These are phyloP conservation scores for Platanus orientalis DNA, from an alignment of 164 flowering plant genomes.

Conservation along the genomic window DNA sequence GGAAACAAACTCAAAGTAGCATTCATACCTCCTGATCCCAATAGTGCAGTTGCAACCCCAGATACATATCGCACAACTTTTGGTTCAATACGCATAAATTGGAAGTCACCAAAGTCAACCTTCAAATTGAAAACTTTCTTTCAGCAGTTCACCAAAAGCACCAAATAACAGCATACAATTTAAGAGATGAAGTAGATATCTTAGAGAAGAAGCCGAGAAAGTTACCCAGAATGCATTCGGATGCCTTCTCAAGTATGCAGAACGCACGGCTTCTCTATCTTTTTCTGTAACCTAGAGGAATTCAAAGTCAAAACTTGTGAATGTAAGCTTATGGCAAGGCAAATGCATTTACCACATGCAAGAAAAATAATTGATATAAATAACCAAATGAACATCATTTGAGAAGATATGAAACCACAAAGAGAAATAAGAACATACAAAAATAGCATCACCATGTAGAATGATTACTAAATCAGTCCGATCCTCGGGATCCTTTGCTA, in stretches of 20 bases:
- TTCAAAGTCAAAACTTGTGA: not conserved
- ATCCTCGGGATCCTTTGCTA: slow-evolving; percentile 87
- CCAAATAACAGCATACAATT: not conserved
- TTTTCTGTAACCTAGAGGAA: slow-evolving; percentile 54
- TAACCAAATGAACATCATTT: not conserved
- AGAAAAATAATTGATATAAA: not conserved
- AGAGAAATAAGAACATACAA: slow-evolving; percentile 40
- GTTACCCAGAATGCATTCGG: slow-evolving; percentile 88
- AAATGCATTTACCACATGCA: not conserved
- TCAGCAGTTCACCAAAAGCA: slow-evolving; percentile 1
- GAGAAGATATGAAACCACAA: not conserved
- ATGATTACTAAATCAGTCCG: slow-evolving; percentile 71
- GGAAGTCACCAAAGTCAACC: slow-evolving; percentile 98
- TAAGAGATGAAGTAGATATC: not conserved
- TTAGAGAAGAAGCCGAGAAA: slow-evolving; percentile 6
- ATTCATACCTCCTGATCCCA: slow-evolving; percentile 87
- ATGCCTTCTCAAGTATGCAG: slow-evolving; percentile 72
- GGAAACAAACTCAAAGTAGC: slow-evolving; percentile 1
- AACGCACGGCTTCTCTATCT: slow-evolving; percentile 49
- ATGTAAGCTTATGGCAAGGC: not conserved
- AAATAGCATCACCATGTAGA: slow-evolving; percentile 73
- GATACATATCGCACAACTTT: slow-evolving; percentile 78
- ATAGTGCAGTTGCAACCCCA: slow-evolving; percentile 87
- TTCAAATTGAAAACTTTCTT: slow-evolving; percentile 22
- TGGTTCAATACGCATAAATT: slow-evolving; percentile 84